Base-by-base conservation (phyloP, 2,329 filamentous ascomycete genomes). In the Colletotrichum agaves region DNA sequence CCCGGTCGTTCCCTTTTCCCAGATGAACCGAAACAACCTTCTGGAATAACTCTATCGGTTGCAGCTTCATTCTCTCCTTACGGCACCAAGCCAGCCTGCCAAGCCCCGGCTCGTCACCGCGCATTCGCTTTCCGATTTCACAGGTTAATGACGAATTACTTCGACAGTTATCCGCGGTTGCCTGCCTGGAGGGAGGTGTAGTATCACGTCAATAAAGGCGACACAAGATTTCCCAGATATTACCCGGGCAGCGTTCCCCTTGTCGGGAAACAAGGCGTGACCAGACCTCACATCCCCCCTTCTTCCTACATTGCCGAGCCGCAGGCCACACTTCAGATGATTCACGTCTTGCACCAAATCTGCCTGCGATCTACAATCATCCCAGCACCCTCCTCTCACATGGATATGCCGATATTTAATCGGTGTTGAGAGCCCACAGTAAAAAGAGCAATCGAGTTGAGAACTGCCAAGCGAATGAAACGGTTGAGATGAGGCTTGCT, bases 331-430 rank as follows among this genome's bases (percentile, higher is more conserved):
- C 53, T 59, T 65, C 46, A 60, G 64, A 65, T 65, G 55, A 64
- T 65, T 68, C 55, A 65, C 61, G 19, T 59, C 53, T 21, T 58
- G 52, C 46, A 41, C 19, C 60, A 64, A 50, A 15, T 60, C 23
- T 27, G 44, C 23, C 17, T 13, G 33, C 35, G 47, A 55, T 39
- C 39, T 31, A 31, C 46, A 13, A 13, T 21, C 19, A 17, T 13
- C n/a, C 13, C 46, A 15, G 35, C 47, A 8, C 15, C 7, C n/a
- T 31, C 0, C 15, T 0, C 27, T 12, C 17, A 35, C 27, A 52
- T 17, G 47, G 47, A 33, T 52, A 33, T n/a, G 33, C 46, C 46
- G 46, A 49, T 11, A 13, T 19, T 49, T 1, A 1, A 31, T 0
- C 4, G n/a, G 33, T n/a, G n/a, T 17, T 12, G 5, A 17, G 17